Evolutionary conservation across 495 filamentous ascomycete species (phyloP).

Genomic region (Choiromyces venosus): DNA sequence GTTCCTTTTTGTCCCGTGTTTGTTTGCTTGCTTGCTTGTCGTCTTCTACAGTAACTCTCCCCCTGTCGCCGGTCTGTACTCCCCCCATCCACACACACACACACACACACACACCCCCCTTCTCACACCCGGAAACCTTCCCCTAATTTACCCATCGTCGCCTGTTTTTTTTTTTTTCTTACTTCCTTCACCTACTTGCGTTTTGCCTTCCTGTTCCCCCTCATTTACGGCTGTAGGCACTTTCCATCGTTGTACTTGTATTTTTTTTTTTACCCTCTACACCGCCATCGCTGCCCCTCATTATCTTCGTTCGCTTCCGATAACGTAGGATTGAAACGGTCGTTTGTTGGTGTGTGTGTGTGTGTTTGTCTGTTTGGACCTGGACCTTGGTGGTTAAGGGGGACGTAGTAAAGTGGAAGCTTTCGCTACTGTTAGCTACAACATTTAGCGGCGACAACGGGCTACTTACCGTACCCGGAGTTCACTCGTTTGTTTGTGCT

Average conservation of each 20-base stretch:
- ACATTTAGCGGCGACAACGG: conserved; percentile 2
- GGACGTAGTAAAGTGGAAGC: not conserved
- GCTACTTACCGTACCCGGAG: conserved; percentile 14
- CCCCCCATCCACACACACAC: too few species aligned
- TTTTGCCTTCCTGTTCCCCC: conserved; percentile 5
- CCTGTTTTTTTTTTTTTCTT: not conserved
- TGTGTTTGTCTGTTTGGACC: not conserved
- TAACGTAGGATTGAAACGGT: not conserved
- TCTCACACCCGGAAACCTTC: conserved; percentile 15
- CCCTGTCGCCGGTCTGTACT: conserved; percentile 3
- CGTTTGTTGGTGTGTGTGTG: not conserved
- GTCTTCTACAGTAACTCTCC: not conserved
- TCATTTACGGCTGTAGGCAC: conserved; percentile 7
- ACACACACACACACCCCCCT: conserved; percentile 4
- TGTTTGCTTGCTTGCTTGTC: conserved; percentile 25
- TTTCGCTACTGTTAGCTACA: conserved; percentile 5
- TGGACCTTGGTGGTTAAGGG: not conserved
- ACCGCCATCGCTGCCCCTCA: conserved; percentile 3
- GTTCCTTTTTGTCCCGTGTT: conserved; percentile 20
- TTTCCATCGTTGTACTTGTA: conserved; percentile 7
- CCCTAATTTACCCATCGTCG: conserved; percentile 16
- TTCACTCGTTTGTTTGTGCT: conserved; percentile 10
- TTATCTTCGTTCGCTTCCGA: conserved; percentile 5
- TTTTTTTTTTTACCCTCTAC: not conserved
- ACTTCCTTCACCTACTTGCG: conserved; percentile 6